Evolutionary conservation across 169 alveolate genomes (phyloP).

Genomic region (Plasmodium ovale): DNA sequence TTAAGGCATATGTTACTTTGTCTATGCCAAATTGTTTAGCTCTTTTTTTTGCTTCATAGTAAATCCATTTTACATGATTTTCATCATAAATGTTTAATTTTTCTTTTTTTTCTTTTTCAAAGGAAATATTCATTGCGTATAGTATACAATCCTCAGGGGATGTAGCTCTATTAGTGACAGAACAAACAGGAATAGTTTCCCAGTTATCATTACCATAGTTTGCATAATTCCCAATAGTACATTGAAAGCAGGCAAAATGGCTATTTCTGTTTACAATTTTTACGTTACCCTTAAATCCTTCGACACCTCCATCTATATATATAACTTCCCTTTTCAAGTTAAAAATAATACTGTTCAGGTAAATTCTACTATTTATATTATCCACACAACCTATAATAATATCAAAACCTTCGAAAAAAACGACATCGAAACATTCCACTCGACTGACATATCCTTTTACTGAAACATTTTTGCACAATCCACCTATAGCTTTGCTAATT

Average conservation of each 20-base stretch:
- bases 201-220: not conserved
- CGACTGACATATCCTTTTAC: constrained; percentile 2
- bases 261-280: constrained; percentile 58
- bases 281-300: constrained; percentile 79
- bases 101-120: constrained; percentile 3
- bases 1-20: constrained; percentile 13
- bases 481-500: not conserved
- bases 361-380: constrained; percentile 40
- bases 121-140: constrained; percentile 26
- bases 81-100: not conserved
- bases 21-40: constrained; percentile 31
- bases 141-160: constrained; percentile 81
- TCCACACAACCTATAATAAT: constrained; percentile 66
- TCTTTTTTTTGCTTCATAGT: constrained; percentile 42
- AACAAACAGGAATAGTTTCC: constrained; percentile 73
- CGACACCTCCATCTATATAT: constrained; percentile 83
- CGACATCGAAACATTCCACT: constrained; percentile 28
- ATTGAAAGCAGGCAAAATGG: constrained; percentile 77
- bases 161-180: constrained; percentile 66
- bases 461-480: constrained; percentile 36
- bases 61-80: constrained; percentile 20
- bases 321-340: constrained; percentile 28
- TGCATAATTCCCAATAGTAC: constrained; percentile 71
- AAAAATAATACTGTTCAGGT: constrained; percentile 21
- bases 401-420: constrained; percentile 32